Evolutionary conservation across 371 early-diverging fungal genomes (phyloP).

Genomic region (Vairimorpha necatrix): DNA sequence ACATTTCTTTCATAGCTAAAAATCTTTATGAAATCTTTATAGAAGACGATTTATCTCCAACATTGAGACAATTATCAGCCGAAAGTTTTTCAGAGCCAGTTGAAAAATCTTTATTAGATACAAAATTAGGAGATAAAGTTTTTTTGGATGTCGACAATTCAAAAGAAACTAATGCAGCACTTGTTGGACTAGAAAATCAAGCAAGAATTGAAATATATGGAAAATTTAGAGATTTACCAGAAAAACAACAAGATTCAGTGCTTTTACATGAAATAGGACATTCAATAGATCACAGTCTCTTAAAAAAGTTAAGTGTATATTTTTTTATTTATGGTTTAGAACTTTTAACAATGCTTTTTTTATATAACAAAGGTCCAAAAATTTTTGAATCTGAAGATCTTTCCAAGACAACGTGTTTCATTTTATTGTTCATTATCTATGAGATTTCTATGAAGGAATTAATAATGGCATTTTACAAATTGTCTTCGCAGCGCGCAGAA

Average conservation of each 20-base stretch:
- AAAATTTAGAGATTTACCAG: constrained; percentile 44
- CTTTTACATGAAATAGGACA: constrained; percentile 66
- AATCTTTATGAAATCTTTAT: constrained; percentile 47
- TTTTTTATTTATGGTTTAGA: constrained; percentile 48
- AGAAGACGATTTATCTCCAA: constrained; percentile 44
- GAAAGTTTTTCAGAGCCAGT: constrained; percentile 48
- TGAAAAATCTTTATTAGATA: constrained; percentile 45
- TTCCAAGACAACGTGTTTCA: constrained; percentile 51
- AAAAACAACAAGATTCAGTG: constrained; percentile 57
- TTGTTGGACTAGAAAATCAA: constrained; percentile 57
- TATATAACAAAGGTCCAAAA: constrained; percentile 38
- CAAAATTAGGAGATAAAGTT: constrained; percentile 48
- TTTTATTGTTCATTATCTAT: constrained; percentile 57
- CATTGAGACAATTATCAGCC: constrained; percentile 40
- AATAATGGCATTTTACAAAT: constrained; percentile 59
- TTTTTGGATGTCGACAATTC: constrained; percentile 46
- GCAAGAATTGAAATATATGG: constrained; percentile 64
- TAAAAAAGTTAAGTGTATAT: constrained; percentile 60
- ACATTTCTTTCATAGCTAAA: constrained; percentile 49
- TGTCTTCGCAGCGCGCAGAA: constrained; percentile 62
- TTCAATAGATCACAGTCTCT: constrained; percentile 60
- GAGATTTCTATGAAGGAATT: constrained; percentile 47
- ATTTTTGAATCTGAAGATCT: constrained; percentile 46
- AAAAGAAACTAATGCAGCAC: constrained; percentile 60
- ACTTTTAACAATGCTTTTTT: constrained; percentile 40